phyloP scores from a whole-genome alignment of 1,139 yeast genomes.

The Yamadazyma songkhlaensis region DNA sequence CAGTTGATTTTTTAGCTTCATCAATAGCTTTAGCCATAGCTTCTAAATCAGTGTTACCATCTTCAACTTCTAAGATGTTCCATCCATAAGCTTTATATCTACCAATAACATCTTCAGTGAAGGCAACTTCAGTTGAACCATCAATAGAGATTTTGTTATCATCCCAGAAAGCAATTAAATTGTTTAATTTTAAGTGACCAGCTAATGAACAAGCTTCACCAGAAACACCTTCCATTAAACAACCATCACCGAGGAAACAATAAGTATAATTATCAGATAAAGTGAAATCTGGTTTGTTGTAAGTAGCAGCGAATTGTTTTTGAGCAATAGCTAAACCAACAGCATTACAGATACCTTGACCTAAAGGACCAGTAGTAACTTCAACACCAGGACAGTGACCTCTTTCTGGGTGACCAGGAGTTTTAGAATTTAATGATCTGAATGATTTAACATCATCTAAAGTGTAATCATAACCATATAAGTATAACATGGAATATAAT shows the following conservation, averaged over 20 bases:
- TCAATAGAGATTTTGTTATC: conserved; percentile 97
- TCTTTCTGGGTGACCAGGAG: conserved; percentile 98
- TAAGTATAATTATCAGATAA: conserved; percentile 76
- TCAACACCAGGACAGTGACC: conserved; percentile 82
- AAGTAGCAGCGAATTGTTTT: conserved; percentile 86
- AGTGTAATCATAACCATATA: conserved; percentile 78
- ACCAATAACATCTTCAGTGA: conserved; percentile 88
- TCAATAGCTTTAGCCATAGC: conserved; percentile 74
- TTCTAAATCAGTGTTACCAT: conserved; percentile 79
- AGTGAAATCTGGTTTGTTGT: conserved; percentile 81
- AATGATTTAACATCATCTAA: conserved; percentile 87
- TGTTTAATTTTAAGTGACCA: conserved; percentile 93
- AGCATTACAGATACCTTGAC: conserved; percentile 97
- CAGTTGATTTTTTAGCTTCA: conserved; percentile 65
- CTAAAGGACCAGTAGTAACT: conserved; percentile 98
- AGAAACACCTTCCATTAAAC: conserved; percentile 98
- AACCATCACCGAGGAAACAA: conserved; percentile 93
- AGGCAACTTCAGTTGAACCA: conserved; percentile 87
- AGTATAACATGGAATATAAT: conserved; percentile 79
- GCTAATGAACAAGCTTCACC: conserved; percentile 94
- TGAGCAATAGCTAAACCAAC: conserved; percentile 98
- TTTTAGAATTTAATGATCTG: conserved; percentile 87
- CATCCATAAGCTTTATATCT: conserved; percentile 95
- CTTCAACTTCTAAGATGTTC: conserved; percentile 75
- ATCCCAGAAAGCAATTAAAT: conserved; percentile 94